Evolutionary conservation across 2,329 filamentous ascomycete species (phyloP).

Genomic region (Colletotrichum agaves): DNA sequence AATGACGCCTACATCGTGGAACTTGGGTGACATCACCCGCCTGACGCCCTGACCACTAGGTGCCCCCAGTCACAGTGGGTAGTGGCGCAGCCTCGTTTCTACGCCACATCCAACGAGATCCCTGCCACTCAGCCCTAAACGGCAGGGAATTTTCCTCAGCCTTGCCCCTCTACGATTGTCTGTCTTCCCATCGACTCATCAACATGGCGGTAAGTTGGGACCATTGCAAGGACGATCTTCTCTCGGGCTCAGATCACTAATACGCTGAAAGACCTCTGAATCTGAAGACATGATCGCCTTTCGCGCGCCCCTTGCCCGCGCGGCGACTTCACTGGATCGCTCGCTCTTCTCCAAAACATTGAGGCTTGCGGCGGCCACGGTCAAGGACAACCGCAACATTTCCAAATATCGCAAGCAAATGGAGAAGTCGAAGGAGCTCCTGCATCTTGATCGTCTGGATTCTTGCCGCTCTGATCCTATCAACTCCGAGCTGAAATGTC

Average conservation of each 20-base stretch:
- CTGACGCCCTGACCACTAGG: not conserved
- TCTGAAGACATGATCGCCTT: constrained; percentile 68
- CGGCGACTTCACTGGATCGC: constrained; percentile 83
- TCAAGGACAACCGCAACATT: constrained; percentile 81
- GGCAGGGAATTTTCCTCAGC: constrained; percentile 44
- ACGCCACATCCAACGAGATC: constrained; percentile 13
- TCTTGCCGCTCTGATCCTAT: constrained; percentile 73
- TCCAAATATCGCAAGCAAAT: constrained; percentile 75
- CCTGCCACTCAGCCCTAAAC: constrained; percentile 31
- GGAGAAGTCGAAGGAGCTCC: constrained; percentile 71
- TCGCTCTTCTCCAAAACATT: constrained; percentile 83
- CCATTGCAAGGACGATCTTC: not conserved
- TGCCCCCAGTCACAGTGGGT: not conserved
- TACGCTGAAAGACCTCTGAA: not conserved
- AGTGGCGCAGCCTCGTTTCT: constrained; percentile 12
- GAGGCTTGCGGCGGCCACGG: constrained; percentile 79
- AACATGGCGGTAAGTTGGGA: constrained; percentile 34
- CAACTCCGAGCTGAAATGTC: constrained; percentile 67
- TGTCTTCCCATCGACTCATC: constrained; percentile 32
- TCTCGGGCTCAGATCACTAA: not conserved
- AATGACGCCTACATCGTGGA: constrained; percentile 32
- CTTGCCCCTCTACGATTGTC: constrained; percentile 39
- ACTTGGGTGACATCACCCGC: constrained; percentile 25
- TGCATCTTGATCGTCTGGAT: constrained; percentile 71
- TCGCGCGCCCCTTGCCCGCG: constrained; percentile 82